Evolutionary conservation across 495 filamentous ascomycete genomes (phyloP).

Genomic region (Penicilliopsis zonata): DNA sequence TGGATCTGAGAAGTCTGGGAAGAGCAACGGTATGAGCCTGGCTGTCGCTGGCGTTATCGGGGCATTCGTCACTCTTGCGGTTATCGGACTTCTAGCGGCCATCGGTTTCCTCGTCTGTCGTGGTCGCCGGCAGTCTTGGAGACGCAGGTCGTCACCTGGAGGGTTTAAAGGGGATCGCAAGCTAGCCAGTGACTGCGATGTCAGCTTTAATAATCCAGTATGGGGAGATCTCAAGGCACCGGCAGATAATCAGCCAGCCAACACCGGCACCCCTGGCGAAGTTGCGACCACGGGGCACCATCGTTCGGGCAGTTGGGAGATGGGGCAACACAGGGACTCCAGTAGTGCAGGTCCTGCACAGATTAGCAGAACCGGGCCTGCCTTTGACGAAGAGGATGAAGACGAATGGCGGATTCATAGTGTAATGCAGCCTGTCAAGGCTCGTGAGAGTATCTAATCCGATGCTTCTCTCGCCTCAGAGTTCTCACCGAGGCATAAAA

Average conservation of each 20-base stretch:
- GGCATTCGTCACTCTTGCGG: constrained; percentile 28
- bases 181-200: constrained; percentile 37
- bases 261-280: constrained; percentile 8
- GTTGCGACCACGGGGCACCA: constrained; percentile 26
- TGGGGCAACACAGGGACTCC: constrained; percentile 20
- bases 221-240: constrained; percentile 13
- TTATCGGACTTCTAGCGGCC: constrained; percentile 14
- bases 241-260: constrained; percentile 4
- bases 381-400: constrained; percentile 10
- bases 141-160: constrained; percentile 15
- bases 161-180: constrained; percentile 40
- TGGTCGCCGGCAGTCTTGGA: constrained; percentile 17
- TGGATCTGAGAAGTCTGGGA: not conserved
- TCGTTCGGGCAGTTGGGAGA: constrained; percentile 41
- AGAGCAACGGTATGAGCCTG: constrained; percentile 11
- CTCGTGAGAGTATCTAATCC: constrained; percentile 23
- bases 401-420: constrained; percentile 22
- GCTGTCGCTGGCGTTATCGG: constrained; percentile 46
- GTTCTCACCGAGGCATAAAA: too few species aligned
- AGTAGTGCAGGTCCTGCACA: constrained; percentile 1
- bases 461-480: not conserved
- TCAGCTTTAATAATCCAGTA: constrained; percentile 22
- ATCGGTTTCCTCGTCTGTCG: constrained; percentile 30
- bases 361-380: constrained; percentile 1
- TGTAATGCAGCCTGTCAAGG: constrained; percentile 16